Conservation (phyloP, 2,329 filamentous ascomycete species). For the Pezicula radicicola region DNA sequence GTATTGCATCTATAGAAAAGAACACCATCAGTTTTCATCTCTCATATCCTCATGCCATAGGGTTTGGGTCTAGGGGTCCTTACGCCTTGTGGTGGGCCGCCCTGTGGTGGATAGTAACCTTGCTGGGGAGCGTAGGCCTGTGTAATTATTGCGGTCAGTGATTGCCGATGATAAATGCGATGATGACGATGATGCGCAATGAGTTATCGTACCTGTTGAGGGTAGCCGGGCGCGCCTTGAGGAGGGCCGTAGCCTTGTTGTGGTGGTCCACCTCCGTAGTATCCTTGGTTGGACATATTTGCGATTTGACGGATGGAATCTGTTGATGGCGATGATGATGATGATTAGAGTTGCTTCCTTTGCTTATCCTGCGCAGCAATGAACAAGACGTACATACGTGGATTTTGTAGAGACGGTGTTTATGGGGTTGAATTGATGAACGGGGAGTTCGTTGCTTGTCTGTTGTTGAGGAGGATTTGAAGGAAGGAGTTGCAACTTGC, state of each 20-base stretch:
- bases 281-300: constrained; percentile 33
- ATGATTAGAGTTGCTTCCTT: background rate
- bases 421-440: background rate
- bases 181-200: background rate
- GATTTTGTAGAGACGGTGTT: too few species aligned
- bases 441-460: constrained; percentile 3
- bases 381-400: too few species aligned
- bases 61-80: background rate
- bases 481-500: too few species aligned
- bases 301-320: background rate
- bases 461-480: background rate
- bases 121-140: constrained; percentile 11
- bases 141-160: background rate
- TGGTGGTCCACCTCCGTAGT: constrained; percentile 23
- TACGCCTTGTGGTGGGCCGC: constrained; percentile 10
- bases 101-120: constrained; percentile 12
- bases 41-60: background rate
- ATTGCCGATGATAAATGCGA: background rate
- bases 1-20: constrained; percentile 40
- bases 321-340: background rate
- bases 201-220: constrained; percentile 13
- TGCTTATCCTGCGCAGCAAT: too few species aligned
- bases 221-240: constrained; percentile 10
- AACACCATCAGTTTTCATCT: constrained; percentile 16
- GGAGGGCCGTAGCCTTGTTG: constrained; percentile 10